Evolutionary conservation across 495 filamentous ascomycete species (phyloP).

Genomic region (Talaromyces liani): DNA sequence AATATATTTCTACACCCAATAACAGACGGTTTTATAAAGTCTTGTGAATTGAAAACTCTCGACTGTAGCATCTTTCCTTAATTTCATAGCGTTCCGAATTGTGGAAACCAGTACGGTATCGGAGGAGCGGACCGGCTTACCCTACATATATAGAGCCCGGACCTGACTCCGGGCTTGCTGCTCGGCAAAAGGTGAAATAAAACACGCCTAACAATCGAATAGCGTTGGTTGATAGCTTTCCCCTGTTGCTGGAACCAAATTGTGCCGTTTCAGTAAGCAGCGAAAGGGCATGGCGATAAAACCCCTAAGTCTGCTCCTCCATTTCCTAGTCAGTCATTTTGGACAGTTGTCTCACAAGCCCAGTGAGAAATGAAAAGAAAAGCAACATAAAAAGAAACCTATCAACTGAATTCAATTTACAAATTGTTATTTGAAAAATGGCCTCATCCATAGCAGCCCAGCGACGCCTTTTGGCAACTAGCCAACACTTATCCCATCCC

Average conservation of each 20-base stretch:
- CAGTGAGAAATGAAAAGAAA: not conserved
- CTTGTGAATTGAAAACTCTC: not conserved
- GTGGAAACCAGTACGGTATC: not conserved
- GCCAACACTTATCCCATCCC: conserved; percentile 38
- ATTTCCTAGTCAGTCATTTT: not conserved
- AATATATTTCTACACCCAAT: not conserved
- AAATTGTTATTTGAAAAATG: not conserved
- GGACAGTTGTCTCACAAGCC: too few species aligned
- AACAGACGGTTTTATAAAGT: not conserved
- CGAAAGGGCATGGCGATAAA: too few species aligned
- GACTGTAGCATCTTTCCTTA: not conserved
- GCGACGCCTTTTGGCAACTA: conserved; percentile 50
- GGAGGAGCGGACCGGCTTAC: conserved; percentile 1
- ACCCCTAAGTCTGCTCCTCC: not conserved
- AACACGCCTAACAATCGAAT: too few species aligned
- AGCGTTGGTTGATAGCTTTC: too few species aligned
- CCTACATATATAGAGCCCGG: not conserved
- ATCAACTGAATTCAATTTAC: not conserved
- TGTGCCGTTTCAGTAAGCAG: too few species aligned
- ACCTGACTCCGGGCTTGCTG: not conserved
- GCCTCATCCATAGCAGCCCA: not conserved
- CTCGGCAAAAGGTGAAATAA: not conserved
- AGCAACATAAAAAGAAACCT: not conserved
- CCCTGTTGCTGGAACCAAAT: too few species aligned
- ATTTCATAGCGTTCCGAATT: not conserved